These are phyloP conservation scores for Clavispora fructus DNA, from an alignment of 805 yeast genomes.

Conservation along the genomic window DNA sequence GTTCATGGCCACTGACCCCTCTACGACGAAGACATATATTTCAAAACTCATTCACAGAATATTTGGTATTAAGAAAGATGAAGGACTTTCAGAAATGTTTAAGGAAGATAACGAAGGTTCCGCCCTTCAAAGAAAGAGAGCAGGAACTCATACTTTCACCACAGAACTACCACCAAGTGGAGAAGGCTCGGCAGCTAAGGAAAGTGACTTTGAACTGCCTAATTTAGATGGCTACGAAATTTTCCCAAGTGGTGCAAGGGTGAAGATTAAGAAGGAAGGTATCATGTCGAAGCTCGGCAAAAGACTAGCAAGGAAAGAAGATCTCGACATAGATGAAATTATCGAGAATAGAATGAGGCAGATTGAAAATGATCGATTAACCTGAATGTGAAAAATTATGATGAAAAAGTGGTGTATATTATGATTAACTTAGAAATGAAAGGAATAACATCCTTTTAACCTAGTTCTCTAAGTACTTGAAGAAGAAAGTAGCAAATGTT, in stretches of 20 bases:
- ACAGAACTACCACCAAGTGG: conserved; percentile 50
- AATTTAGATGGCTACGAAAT: conserved; percentile 43
- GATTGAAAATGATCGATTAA: neutral
- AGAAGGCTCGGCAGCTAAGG: conserved; percentile 23
- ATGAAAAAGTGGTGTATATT: neutral
- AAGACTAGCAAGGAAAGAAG: conserved; percentile 31
- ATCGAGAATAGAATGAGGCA: conserved; percentile 43
- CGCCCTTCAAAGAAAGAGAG: conserved; percentile 41
- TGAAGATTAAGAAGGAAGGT: conserved; percentile 33
- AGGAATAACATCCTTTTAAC: neutral
- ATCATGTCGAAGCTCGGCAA: conserved; percentile 28
- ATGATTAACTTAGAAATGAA: neutral
- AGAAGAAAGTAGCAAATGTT: conserved; percentile 56
- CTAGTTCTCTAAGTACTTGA: conserved; percentile 35
- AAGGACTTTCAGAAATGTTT: conserved; percentile 6
- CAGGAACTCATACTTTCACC: conserved; percentile 42
- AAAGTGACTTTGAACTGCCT: conserved; percentile 28
- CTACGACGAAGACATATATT: conserved; percentile 15
- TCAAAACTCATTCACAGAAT: conserved; percentile 19
- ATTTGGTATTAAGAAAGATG: conserved; percentile 12
- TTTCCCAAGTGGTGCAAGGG: conserved; percentile 69
- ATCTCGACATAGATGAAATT: conserved; percentile 44
- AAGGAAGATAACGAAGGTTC: conserved; percentile 17
- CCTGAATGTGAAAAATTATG: neutral
- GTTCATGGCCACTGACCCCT: conserved; percentile 54